Base-by-base conservation (phyloP, 1,284 basidiomycete species). In the Ustilago sp. region DNA sequence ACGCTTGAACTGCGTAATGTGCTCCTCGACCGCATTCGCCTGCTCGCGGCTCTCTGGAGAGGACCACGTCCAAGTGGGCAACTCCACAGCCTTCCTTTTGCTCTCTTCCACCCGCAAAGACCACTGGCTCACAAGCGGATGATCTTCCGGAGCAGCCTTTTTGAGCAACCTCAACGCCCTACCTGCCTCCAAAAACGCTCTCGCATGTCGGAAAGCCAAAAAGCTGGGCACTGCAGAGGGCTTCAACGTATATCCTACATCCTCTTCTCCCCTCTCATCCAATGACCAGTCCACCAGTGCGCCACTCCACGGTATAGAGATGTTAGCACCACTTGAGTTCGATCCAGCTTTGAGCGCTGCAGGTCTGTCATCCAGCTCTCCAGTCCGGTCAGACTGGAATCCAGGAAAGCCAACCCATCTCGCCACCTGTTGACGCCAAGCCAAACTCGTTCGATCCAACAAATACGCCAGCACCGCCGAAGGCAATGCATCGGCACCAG, bases 331-430 rank as follows among this genome's bases (percentile, higher is more conserved):
- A 9, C 34, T 43, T 7, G 52, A 55, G 19, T 34, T 60, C 8
- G 56, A 53, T n/a, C 36, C 51, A 7, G 54, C 23, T 35, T 56
- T 69, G 34, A 62, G 39, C 0, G 58, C 59, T 6, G 51, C n/a
- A 13, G 39, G 50, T 19, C 54, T 54, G 28, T 66, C 55, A 19
- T 74, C 75, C 32, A 74, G 66, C 35, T 77, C 73, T 23, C 74
- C 77, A 1, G 69, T 78, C 11, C 66, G 35, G 15, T 63, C 68
- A 6, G 71, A 68, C 35, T 64, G 55, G 43, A 70, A 70, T 11
- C 79, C 72, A 17, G 80, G 80, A 43, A 63, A 81, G n/a, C 79
- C 78, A 4, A 81, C 69, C 80, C 80, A 81, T 9, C 47, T 59
- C 5, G 70, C 73, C 5, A 81, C 53, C 12, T 68, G 67, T 11